A percentile compares a stretch with the other conserved stretches of the same genome.
phyloP scores from a whole-genome alignment of 768 basidiomycete species.

The Panaeolus papilionaceus region DNA sequence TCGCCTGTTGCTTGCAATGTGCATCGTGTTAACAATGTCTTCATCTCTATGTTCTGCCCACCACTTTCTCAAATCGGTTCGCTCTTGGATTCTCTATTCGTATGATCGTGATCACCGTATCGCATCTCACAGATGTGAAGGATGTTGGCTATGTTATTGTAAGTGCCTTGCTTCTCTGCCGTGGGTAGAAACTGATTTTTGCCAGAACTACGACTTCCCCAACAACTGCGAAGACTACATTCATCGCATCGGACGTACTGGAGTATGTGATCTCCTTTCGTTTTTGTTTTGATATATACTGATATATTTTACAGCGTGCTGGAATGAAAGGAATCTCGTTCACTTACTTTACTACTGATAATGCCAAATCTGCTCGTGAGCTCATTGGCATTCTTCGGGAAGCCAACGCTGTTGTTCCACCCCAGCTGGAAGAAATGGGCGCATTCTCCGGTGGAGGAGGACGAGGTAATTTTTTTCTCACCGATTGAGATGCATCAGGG shows the following conservation, averaged over 20 bases:
- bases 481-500: conserved; percentile 17
- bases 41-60: conserved; percentile 41
- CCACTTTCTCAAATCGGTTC: conserved; percentile 10
- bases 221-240: conserved; percentile 99
- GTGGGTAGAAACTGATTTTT: conserved; percentile 19
- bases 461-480: conserved; percentile 54
- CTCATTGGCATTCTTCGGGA: conserved; percentile 86
- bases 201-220: conserved; percentile 95
- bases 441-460: conserved; percentile 86
- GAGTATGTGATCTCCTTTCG: conserved; percentile 52
- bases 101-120: conserved; percentile 29
- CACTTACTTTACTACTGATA: conserved; percentile 97
- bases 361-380: conserved; percentile 93
- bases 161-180: conserved; percentile 39
- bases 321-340: conserved; percentile 92
- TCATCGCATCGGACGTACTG: conserved; percentile 98
- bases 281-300: conserved; percentile 24
- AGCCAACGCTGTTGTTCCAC: conserved; percentile 84
- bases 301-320: conserved; percentile 64
- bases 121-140: conserved; percentile 82
- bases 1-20: conserved; percentile 57
- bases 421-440: conserved; percentile 93
- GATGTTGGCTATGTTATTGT: conserved; percentile 98
- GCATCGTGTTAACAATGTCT: conserved; percentile 44
- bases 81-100: conserved; percentile 14